Conservation (phyloP, 345 rosid genomes). For the Luvunga scandens region DNA sequence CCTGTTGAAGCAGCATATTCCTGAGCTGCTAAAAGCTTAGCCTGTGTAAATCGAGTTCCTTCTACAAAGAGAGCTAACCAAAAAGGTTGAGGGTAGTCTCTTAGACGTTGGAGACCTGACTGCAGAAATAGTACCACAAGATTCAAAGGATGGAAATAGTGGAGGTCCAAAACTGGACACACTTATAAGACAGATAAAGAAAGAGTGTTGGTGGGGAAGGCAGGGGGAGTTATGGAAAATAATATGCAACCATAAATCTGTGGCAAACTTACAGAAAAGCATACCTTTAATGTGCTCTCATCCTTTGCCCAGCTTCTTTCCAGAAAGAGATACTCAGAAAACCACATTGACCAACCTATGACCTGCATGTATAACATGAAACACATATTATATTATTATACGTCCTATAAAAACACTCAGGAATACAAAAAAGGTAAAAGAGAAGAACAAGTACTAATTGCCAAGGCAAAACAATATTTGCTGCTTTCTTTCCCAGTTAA, state of each 20-base stretch:
- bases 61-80: slow-evolving; percentile 99
- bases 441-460: neutral
- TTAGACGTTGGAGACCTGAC: slow-evolving; percentile 80
- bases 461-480: neutral
- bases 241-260: neutral
- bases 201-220: neutral
- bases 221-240: neutral
- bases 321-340: slow-evolving; percentile 89
- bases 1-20: slow-evolving; percentile 83
- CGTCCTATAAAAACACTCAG: neutral
- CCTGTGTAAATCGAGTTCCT: slow-evolving; percentile 96
- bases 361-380: slow-evolving; percentile 45
- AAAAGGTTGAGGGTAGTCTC: slow-evolving; percentile 83
- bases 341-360: slow-evolving; percentile 99
- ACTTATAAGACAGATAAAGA: neutral
- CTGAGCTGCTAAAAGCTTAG: slow-evolving; percentile 92
- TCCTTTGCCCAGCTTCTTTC: slow-evolving; percentile 96
- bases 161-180: neutral
- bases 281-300: slow-evolving; percentile 73
- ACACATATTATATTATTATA: neutral
- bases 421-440: neutral
- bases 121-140: slow-evolving; percentile 44
- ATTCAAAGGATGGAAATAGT: slow-evolving; percentile 10
- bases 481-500: neutral
- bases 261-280: neutral